phyloP scores from a whole-genome alignment of 306 rosid species.

The Carpinus viminea region DNA sequence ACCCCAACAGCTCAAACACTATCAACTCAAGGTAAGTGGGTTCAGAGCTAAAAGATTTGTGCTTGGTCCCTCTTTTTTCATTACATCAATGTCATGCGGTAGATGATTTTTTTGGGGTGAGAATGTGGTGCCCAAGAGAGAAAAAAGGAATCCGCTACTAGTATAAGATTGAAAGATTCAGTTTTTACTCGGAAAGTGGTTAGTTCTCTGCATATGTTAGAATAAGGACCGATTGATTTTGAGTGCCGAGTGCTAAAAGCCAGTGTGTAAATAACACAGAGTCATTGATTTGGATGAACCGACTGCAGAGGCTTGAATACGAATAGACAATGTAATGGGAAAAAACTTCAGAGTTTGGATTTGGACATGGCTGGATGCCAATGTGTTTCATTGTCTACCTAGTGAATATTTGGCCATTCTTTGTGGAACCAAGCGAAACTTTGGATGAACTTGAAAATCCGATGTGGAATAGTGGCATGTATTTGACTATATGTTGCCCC shows the following conservation, averaged over 20 bases:
- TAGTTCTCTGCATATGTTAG: too few species aligned
- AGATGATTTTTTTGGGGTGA: neutral
- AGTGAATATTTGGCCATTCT: neutral
- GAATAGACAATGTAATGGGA: neutral
- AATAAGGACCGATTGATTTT: too few species aligned
- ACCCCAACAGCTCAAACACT: slow-evolving; percentile 57
- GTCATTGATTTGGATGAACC: neutral
- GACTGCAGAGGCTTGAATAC: neutral
- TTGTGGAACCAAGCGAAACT: neutral
- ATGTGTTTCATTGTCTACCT: neutral
- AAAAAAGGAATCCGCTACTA: neutral
- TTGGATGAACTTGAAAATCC: neutral
- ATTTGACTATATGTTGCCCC: neutral
- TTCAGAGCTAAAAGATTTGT: neutral
- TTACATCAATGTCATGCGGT: neutral
- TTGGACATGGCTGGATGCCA: neutral
- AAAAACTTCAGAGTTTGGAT: neutral
- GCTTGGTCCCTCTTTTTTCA: neutral
- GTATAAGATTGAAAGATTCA: neutral
- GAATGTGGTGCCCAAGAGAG: neutral
- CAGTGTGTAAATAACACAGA: too few species aligned
- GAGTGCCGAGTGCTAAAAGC: too few species aligned
- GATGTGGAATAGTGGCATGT: neutral
- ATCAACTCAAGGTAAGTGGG: slow-evolving; percentile 78
- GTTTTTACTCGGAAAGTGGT: neutral